Percentiles rank a stretch among this genome's conserved stretches.
These are phyloP conservation scores for Gymnopilus junonius DNA, from an alignment of 768 basidiomycete genomes.

Conservation along the genomic window DNA sequence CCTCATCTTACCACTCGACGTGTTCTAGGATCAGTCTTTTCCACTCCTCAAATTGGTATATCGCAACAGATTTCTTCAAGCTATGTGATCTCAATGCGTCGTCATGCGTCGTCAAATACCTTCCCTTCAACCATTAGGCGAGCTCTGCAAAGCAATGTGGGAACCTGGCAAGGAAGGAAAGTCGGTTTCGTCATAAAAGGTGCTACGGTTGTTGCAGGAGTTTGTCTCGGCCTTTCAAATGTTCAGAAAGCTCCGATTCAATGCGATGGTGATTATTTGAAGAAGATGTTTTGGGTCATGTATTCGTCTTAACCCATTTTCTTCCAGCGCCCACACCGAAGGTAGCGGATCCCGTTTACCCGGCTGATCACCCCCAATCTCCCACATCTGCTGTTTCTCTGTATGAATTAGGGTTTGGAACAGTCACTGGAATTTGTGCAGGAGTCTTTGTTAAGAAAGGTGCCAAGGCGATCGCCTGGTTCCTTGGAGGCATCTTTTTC, in stretches of 20 bases:
- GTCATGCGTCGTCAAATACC: not conserved
- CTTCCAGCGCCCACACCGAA: conserved; percentile 5
- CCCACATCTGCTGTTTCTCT: conserved; percentile 77
- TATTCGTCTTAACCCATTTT: not conserved
- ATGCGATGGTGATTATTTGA: conserved; percentile 54
- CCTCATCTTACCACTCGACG: conserved; percentile 10
- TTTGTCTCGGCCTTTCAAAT: conserved; percentile 49
- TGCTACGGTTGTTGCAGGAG: conserved; percentile 41
- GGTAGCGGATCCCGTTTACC: conserved; percentile 8
- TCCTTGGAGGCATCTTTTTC: conserved; percentile 90
- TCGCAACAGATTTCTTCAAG: not conserved
- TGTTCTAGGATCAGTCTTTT: not conserved
- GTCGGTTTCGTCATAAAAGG: conserved; percentile 26
- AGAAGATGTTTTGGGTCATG: not conserved
- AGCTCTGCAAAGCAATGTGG: not conserved
- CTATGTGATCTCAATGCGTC: not conserved
- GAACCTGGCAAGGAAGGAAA: not conserved
- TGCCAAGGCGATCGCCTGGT: conserved; percentile 79
- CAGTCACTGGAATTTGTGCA: conserved; percentile 85
- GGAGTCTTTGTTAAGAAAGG: conserved; percentile 97
- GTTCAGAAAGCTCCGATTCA: conserved; percentile 40
- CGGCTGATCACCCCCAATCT: conserved; percentile 45
- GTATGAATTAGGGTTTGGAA: conserved; percentile 88
- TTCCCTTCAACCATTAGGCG: not conserved
- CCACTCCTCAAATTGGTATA: not conserved